phyloP scores from a whole-genome alignment of 345 rosid species.

The Stellera chamaejasme region DNA sequence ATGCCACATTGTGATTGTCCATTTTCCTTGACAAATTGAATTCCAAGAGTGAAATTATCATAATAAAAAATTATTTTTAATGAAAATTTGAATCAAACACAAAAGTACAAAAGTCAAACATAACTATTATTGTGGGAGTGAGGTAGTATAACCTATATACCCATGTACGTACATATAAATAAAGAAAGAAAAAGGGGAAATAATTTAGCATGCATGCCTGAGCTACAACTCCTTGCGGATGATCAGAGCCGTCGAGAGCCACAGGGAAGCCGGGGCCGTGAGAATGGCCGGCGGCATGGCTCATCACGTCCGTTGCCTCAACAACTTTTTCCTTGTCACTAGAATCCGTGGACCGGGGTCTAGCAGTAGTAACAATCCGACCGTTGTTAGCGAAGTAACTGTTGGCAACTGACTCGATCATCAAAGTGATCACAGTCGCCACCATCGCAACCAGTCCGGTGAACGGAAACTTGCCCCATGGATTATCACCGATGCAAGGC shows the following conservation, averaged over 20 bases:
- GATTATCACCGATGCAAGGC: conserved; percentile 26
- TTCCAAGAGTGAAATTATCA: not conserved
- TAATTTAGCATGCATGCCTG: conserved; percentile 14
- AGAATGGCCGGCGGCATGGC: conserved; percentile 29
- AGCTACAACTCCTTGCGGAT: conserved; percentile 38
- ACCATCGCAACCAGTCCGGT: conserved; percentile 39
- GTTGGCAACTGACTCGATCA: conserved; percentile 35
- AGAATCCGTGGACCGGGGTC: not conserved
- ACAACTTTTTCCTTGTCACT: conserved; percentile 19
- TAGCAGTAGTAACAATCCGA: not conserved
- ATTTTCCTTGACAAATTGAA: not conserved
- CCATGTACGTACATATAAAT: not conserved
- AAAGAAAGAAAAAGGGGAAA: not conserved
- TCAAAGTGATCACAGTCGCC: conserved; percentile 32
- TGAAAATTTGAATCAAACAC: too few relatives aligned
- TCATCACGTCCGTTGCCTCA: conserved; percentile 17
- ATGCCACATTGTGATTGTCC: not conserved
- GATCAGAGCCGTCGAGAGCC: conserved; percentile 13
- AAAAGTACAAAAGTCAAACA: too few relatives aligned
- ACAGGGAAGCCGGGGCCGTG: conserved; percentile 19
- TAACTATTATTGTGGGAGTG: not conserved
- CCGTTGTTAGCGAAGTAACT: conserved; percentile 16
- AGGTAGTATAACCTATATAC: not conserved
- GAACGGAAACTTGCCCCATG: conserved; percentile 36
- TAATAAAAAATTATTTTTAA: too few relatives aligned